Evolutionary conservation across 306 rosid genomes (phyloP).

Genomic region (Dryas octopetala): DNA sequence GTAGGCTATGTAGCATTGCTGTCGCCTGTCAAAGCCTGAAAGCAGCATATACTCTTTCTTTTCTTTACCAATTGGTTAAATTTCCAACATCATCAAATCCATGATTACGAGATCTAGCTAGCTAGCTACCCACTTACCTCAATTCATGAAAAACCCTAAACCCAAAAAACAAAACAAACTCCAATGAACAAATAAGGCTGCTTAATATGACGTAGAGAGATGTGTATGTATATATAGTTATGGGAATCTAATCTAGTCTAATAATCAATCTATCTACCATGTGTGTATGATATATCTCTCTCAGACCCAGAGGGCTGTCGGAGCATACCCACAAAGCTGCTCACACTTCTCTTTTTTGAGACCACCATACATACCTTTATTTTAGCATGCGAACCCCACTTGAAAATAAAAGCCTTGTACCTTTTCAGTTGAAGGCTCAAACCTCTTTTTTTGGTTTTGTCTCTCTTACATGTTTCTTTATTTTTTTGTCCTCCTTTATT

Average conservation of each 20-base stretch:
- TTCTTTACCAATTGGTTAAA: not conserved
- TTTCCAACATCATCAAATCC: constrained; percentile 1
- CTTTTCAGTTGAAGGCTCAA: constrained; percentile 26
- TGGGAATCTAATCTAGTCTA: no score
- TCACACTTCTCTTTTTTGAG: not conserved
- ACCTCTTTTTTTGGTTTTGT: not conserved
- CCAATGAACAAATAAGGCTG: no score
- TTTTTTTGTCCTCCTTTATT: constrained; percentile 3
- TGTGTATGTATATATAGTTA: no score
- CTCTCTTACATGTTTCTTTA: constrained; percentile 1
- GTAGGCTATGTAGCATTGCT: not conserved
- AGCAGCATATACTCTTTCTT: not conserved
- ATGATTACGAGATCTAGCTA: not conserved
- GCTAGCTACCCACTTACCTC: no score
- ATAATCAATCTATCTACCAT: no score
- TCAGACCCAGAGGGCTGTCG: not conserved
- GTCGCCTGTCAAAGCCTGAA: not conserved
- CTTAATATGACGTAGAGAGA: no score
- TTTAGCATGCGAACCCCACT: constrained; percentile 29
- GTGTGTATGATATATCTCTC: no score
- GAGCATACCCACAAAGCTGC: constrained; percentile 2
- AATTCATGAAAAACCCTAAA: no score
- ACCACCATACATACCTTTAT: no score
- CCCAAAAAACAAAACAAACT: no score
- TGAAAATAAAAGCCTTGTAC: constrained; percentile 4